A percentile compares a stretch with the other conserved stretches of the same genome.
Evolutionary conservation across 2,329 filamentous ascomycete genomes (phyloP).

Genomic region (Claviceps sp.): DNA sequence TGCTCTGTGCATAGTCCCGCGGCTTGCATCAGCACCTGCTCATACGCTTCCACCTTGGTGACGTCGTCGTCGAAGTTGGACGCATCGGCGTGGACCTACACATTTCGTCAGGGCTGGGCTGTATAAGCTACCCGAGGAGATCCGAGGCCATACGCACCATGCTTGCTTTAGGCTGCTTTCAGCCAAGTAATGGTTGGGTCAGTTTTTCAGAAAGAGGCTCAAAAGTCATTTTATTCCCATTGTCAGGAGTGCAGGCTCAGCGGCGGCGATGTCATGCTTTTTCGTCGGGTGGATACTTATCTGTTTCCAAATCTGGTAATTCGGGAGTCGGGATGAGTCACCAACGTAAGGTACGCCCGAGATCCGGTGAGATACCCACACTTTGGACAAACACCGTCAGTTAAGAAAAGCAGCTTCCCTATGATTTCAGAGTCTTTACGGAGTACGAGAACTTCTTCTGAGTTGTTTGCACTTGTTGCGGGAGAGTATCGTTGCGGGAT

Average conservation of each 20-base stretch:
- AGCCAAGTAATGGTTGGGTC: too few relatives aligned
- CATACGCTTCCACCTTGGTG: conserved; percentile 59
- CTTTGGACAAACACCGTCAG: not conserved
- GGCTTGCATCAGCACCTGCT: conserved; percentile 59
- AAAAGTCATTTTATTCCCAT: not conserved
- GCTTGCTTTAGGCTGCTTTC: not conserved
- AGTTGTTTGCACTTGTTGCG: not conserved
- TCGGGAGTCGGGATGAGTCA: conserved; percentile 8
- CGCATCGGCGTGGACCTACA: conserved; percentile 63
- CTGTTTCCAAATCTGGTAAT: not conserved
- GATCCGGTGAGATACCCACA: not conserved
- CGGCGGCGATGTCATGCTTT: conserved; percentile 5
- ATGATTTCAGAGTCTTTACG: too few relatives aligned
- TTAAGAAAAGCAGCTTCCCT: too few relatives aligned
- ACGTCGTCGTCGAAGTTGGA: conserved; percentile 56
- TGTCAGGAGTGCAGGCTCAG: not conserved
- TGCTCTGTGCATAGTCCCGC: conserved; percentile 57
- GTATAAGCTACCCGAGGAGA: not conserved
- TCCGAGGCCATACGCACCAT: not conserved
- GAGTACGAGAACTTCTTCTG: not conserved
- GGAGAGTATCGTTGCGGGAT: too few relatives aligned
- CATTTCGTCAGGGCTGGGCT: not conserved
- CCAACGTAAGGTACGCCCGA: not conserved
- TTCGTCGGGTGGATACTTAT: conserved; percentile 3
- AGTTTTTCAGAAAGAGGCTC: not conserved